These are phyloP conservation scores for Talaromyces islandicus DNA, from an alignment of 2,329 filamentous ascomycete genomes.

Conservation along the genomic window DNA sequence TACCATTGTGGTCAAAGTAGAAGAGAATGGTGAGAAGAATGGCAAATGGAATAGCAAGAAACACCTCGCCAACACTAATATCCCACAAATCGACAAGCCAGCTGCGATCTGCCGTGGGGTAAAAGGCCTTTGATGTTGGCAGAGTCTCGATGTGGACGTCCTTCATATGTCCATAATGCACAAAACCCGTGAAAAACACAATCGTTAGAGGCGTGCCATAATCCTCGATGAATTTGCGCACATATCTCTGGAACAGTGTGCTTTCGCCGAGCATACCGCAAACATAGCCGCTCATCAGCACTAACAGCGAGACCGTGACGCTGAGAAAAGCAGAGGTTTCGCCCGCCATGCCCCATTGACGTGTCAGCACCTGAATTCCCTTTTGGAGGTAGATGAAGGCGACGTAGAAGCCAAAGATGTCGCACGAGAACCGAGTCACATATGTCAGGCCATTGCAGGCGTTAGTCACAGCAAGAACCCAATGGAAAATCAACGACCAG, in stretches of 20 bases:
- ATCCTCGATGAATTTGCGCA: slow-evolving; percentile 80
- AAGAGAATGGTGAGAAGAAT: slow-evolving; percentile 77
- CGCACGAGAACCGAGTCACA: slow-evolving; percentile 85
- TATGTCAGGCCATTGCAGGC: slow-evolving; percentile 84
- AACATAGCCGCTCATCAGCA: slow-evolving; percentile 69
- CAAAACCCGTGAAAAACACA: slow-evolving; percentile 84
- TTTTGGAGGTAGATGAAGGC: slow-evolving; percentile 90
- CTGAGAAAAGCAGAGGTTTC: slow-evolving; percentile 68
- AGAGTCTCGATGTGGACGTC: slow-evolving; percentile 62
- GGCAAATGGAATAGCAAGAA: slow-evolving; percentile 82
- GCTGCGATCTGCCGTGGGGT: slow-evolving; percentile 63
- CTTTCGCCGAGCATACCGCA: slow-evolving; percentile 67
- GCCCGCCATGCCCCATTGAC: slow-evolving; percentile 58
- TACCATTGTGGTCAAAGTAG: slow-evolving; percentile 85
- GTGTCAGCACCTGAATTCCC: slow-evolving; percentile 75
- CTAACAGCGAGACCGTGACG: slow-evolving; percentile 67
- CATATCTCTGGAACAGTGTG: slow-evolving; percentile 65
- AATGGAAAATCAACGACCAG: slow-evolving; percentile 81
- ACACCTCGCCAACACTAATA: slow-evolving; percentile 64
- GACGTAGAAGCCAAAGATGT: slow-evolving; percentile 92
- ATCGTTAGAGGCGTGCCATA: slow-evolving; percentile 80
- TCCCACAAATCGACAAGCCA: slow-evolving; percentile 85
- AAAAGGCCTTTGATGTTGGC: slow-evolving; percentile 71
- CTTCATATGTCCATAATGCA: slow-evolving; percentile 79
- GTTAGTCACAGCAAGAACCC: slow-evolving; percentile 76